Percentiles rank a stretch among this genome's conserved stretches.
phyloP scores from a whole-genome alignment of 257 asterid genomes.

The Fraxinus quadrangulata region DNA sequence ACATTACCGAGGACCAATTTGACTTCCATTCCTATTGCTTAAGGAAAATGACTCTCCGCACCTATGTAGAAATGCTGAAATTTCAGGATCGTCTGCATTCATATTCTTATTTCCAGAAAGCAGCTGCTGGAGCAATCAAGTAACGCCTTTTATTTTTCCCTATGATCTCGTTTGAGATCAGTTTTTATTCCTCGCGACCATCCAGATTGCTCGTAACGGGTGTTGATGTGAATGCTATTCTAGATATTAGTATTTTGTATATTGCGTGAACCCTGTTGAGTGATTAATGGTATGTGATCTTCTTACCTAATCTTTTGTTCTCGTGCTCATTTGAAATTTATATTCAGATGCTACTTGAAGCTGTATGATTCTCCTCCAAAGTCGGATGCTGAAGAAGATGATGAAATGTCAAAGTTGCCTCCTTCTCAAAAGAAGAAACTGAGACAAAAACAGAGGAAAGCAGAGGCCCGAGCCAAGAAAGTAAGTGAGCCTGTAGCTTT shows the following conservation, averaged over 20 bases:
- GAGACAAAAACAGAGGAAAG: slow-evolving; percentile 92
- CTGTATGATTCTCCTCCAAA: slow-evolving; percentile 86
- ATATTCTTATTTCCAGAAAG: slow-evolving; percentile 85
- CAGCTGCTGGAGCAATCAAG: slow-evolving; percentile 91
- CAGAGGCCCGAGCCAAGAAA: slow-evolving; percentile 97
- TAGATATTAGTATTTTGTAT: background rate
- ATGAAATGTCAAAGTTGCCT: slow-evolving; percentile 76
- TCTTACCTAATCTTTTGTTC: slow-evolving; percentile 4
- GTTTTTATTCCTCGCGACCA: slow-evolving; percentile 8
- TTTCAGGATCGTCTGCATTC: slow-evolving; percentile 95
- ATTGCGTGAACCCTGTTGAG: slow-evolving; percentile 12
- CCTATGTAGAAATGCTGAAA: slow-evolving; percentile 88
- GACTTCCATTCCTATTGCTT: slow-evolving; percentile 97
- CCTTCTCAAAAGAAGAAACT: slow-evolving; percentile 93
- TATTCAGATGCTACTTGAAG: slow-evolving; percentile 87
- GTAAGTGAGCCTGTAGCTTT: slow-evolving; percentile 40
- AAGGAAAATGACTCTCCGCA: slow-evolving; percentile 96
- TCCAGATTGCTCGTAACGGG: background rate
- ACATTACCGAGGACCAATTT: slow-evolving; percentile 93
- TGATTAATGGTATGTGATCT: background rate
- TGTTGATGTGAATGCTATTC: background rate
- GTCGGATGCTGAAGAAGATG: slow-evolving; percentile 82
- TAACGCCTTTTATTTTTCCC: slow-evolving; percentile 33
- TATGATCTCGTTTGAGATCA: slow-evolving; percentile 8
- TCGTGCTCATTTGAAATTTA: slow-evolving; percentile 25